Base-by-base conservation (phyloP, 2,329 filamentous ascomycete genomes). In the Scytalidium lignicola region DNA sequence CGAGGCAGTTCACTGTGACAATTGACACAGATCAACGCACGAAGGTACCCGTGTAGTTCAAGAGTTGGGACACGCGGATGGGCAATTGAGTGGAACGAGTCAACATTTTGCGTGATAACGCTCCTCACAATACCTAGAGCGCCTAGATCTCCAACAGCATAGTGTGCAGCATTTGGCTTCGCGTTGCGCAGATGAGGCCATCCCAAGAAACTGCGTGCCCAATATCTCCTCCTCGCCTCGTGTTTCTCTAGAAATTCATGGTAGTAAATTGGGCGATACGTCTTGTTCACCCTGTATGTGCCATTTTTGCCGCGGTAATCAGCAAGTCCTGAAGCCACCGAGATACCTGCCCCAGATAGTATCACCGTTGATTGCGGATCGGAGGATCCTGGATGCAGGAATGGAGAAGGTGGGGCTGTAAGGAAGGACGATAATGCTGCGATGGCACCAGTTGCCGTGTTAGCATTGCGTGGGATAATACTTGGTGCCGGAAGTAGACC, bases 51-150 rank as follows among this genome's bases (percentile, higher is more conserved):
- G 67, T 99, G 93, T 44, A 99, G 76, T 68, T 97, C 92, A 42
- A 95, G 73, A 9, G 88, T 93, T 5, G 81, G 78, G 41, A 91
- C 69, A 9, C 74, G 64, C 0, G 90, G 88, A 66, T 96, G 91
- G 1, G 90, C 86, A 51, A 71, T 71, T 2, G 78, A 74, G 67
- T 99, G 93, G 65, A 99, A 95, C 2, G 90, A 96, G 70, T 99
- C 93, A 46, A 99, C 93, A 64, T 97, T 97, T 66, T 99, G 93
- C 39, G 93, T 97, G 58, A 99, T 83, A 51, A 96, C 88, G 47
- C 74, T 81, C 50, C 78, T 79, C 40, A 96, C 74, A 44, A 90
- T 69, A 2, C 90, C 91, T 56, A 93, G 71, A 3, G 77, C 68
- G 2, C 82, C 87, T 29, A 97, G 72, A 55, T 85, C 77, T 46